phyloP scores from a whole-genome alignment of 345 rosid species.

The Salix suchowensis region DNA sequence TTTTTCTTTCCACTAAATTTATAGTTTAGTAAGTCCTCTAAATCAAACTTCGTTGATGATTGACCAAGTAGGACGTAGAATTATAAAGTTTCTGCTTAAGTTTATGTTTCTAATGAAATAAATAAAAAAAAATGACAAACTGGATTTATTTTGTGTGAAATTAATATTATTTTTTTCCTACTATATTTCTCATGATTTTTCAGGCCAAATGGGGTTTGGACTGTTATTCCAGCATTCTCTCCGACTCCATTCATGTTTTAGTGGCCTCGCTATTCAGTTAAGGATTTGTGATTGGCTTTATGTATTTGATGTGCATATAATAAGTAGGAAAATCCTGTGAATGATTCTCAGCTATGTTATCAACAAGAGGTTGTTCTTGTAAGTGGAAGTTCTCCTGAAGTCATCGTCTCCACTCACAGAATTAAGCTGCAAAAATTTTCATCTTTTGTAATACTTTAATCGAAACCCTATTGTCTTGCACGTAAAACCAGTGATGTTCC shows the following conservation, averaged over 20 bases:
- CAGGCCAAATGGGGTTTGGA: slow-evolving; percentile 31
- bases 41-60: neutral
- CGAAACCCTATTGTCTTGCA: neutral
- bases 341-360: neutral
- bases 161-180: neutral
- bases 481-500: neutral
- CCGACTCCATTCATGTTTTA: slow-evolving; percentile 61
- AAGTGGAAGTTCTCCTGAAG: neutral
- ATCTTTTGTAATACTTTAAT: neutral
- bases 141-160: neutral
- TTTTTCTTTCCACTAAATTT: too few relatives aligned
- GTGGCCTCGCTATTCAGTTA: neutral
- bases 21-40: too few relatives aligned
- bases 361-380: neutral
- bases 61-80: neutral
- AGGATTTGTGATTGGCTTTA: neutral
- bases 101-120: neutral
- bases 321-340: neutral
- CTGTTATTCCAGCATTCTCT: slow-evolving; percentile 45
- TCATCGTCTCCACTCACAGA: neutral
- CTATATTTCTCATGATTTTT: neutral
- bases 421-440: neutral
- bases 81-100: neutral
- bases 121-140: neutral
- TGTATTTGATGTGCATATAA: neutral